Conservation (phyloP, 768 basidiomycete species). For the Agrocybe pediades region DNA sequence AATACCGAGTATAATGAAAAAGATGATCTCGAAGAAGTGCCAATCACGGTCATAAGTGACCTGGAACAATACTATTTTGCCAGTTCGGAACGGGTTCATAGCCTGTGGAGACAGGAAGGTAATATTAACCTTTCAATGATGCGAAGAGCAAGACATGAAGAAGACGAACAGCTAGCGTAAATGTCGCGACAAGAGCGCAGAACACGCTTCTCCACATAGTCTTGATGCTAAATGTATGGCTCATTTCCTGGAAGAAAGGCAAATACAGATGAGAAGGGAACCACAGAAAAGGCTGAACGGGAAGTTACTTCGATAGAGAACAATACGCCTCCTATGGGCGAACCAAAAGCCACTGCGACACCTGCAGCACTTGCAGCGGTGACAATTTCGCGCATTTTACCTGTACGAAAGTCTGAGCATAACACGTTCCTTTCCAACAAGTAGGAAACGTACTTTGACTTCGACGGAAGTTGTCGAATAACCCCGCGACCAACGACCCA, state of each 20-base stretch:
- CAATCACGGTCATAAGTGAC: constrained; percentile 97
- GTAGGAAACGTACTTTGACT: constrained; percentile 74
- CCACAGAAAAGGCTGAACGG: neutral
- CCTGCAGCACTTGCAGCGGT: constrained; percentile 97
- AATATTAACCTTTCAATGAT: no score
- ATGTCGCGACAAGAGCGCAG: constrained; percentile 95
- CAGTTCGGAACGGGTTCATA: constrained; percentile 98
- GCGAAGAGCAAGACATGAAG: no score
- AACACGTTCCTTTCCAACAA: neutral
- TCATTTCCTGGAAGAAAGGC: constrained; percentile 81
- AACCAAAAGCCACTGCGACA: constrained; percentile 97
- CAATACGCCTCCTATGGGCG: constrained; percentile 95
- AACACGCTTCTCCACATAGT: constrained; percentile 99
- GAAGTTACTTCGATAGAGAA: constrained; percentile 89
- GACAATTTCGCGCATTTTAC: constrained; percentile 86
- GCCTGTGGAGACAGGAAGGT: no score
- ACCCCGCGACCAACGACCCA: constrained; percentile 84
- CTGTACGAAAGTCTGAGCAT: constrained; percentile 33
- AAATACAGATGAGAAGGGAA: neutral
- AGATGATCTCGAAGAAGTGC: constrained; percentile 99
- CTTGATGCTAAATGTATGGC: constrained; percentile 92
- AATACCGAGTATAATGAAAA: constrained; percentile 92
- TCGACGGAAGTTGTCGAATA: constrained; percentile 79
- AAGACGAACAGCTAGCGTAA: constrained; percentile 91
- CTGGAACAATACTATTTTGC: constrained; percentile 97